phyloP scores from a whole-genome alignment of 148 eudicot species.

The Talinum fruticosum region DNA sequence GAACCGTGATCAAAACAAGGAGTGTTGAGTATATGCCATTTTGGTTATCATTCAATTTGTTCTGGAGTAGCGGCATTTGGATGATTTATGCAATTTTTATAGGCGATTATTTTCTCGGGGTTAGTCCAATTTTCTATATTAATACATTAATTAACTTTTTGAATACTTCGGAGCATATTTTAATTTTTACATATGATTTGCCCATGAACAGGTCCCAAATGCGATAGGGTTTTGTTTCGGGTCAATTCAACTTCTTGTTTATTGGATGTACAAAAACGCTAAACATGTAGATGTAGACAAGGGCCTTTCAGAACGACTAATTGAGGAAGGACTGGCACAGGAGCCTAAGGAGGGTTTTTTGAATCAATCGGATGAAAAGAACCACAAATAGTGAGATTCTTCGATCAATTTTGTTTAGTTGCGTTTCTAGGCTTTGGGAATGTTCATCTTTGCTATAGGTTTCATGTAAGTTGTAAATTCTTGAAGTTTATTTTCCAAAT shows the following conservation, averaged over 20 bases:
- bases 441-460: not conserved
- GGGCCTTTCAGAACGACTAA: not conserved
- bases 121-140: not conserved
- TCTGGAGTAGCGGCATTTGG: constrained; percentile 22
- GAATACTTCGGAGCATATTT: no score
- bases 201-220: not conserved
- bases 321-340: not conserved
- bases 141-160: no score
- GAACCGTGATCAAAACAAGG: constrained; percentile 11
- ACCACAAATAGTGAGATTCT: not conserved
- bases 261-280: not conserved
- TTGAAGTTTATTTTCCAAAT: no score
- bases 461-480: not conserved
- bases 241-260: not conserved
- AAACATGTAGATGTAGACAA: not conserved
- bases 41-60: constrained; percentile 19
- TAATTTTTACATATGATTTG: not conserved
- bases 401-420: not conserved
- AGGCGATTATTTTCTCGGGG: constrained; percentile 23
- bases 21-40: constrained; percentile 33
- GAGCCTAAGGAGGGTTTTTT: not conserved
- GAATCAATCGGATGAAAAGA: not conserved
- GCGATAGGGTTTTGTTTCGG: not conserved
- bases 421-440: no score
- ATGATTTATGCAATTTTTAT: constrained; percentile 10